Evolutionary conservation across 257 asterid genomes (phyloP).

Genomic region (Gentiana macrophylla): DNA sequence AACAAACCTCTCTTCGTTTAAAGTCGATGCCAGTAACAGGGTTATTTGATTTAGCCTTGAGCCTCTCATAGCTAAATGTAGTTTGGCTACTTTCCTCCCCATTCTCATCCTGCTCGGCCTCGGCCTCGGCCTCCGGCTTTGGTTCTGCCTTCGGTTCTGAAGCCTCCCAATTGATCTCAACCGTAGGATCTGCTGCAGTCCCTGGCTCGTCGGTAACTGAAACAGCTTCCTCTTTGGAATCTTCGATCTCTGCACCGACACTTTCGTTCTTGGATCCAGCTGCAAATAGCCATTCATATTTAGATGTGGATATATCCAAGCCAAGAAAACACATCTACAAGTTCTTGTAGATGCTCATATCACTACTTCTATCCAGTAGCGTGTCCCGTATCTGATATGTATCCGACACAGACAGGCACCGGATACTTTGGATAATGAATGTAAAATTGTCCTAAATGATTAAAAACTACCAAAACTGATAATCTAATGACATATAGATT

Average conservation of each 20-base stretch:
- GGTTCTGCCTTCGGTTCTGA: conserved; percentile 26
- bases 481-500: too few relatives aligned
- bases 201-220: conserved; percentile 29
- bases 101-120: conserved; percentile 40
- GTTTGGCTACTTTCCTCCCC: conserved; percentile 39
- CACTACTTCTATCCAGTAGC: too few relatives aligned
- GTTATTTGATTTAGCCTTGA: conserved; percentile 79
- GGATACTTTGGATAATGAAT: too few relatives aligned
- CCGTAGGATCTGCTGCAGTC: conserved; percentile 29
- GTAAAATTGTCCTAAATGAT: too few relatives aligned
- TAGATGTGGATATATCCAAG: too few relatives aligned
- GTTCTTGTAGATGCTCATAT: too few relatives aligned
- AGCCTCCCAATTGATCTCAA: conserved; percentile 35
- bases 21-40: conserved; percentile 86
- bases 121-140: too few relatives aligned
- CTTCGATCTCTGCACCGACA: conserved; percentile 29
- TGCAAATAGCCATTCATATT: conserved; percentile 9
- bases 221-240: conserved; percentile 27
- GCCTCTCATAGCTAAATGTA: conserved; percentile 55
- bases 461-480: too few relatives aligned
- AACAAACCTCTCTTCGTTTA: conserved; percentile 79
- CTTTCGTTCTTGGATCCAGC: conserved; percentile 40
- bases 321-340: too few relatives aligned
- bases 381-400: too few relatives aligned
- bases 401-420: too few relatives aligned